These are phyloP conservation scores for Striga asiatica DNA, from an alignment of 257 asterid species.

Conservation along the genomic window DNA sequence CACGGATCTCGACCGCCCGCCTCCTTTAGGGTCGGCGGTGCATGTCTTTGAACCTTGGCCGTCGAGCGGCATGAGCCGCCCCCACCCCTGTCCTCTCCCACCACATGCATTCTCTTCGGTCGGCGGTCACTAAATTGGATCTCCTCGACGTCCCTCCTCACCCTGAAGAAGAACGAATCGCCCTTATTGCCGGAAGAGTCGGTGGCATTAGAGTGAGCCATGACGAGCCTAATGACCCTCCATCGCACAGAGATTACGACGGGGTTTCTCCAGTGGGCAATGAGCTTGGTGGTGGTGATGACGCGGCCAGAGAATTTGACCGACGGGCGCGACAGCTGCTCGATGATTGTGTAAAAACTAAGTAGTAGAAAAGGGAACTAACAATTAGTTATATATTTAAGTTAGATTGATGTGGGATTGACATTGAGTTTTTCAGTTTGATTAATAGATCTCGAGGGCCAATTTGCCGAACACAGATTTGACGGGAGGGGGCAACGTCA, in stretches of 20 bases:
- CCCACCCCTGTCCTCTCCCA: not conserved
- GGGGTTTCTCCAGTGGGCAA: constrained; percentile 10
- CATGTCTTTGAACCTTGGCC: constrained; percentile 59
- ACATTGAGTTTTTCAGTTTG: no score
- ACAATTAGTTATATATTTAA: no score
- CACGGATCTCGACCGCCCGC: constrained; percentile 92
- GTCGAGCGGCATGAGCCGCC: not conserved
- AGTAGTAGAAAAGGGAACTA: no score
- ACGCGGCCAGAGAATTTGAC: constrained; percentile 43
- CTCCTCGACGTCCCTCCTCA: constrained; percentile 49
- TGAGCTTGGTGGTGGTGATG: constrained; percentile 30
- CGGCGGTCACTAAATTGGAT: constrained; percentile 15
- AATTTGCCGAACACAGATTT: no score
- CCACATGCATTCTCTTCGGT: not conserved
- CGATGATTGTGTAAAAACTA: not conserved
- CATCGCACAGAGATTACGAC: not conserved
- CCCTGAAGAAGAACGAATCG: constrained; percentile 6
- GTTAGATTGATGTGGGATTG: not conserved
- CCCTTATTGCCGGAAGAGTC: constrained; percentile 36
- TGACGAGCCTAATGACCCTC: constrained; percentile 32
- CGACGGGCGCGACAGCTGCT: constrained; percentile 8
- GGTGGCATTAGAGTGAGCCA: constrained; percentile 65
- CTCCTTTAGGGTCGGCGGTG: constrained; percentile 85
- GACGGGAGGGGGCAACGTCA: no score
- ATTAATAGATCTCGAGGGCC: no score